Base-by-base conservation (phyloP, 352 stramenopile genomes). In the Pythium volutum region DNA sequence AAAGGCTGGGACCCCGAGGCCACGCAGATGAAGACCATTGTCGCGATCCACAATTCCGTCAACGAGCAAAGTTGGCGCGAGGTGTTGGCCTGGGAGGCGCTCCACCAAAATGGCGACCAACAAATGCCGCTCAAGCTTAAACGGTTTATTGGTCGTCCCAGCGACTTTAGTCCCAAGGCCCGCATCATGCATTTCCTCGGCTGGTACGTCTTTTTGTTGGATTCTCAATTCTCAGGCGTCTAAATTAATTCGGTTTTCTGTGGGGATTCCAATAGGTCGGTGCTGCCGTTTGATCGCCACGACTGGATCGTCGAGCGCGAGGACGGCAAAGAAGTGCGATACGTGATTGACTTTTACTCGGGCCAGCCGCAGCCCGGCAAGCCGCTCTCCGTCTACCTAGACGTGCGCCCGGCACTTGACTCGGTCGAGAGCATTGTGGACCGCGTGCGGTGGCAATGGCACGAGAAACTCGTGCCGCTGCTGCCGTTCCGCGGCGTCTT, bases 291-390 rank as follows among this genome's bases (percentile, higher is more conserved):
- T 70, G 97, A 99, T 76, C 86, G 97, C 33, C 97, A 99, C 76
- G 97, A 99, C 81, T 99, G 97, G 97, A 90, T 98, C 27, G 87
- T 99, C 16, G 83, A 98, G 49, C 81, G 95, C 53, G 66, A 76
- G 25, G 80, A 87, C 45, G 90, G 90, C 51, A 87, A 89, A 50
- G 85, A 97, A 67, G 88, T 98, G 51, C 89, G 97, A 31, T 99
- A 99, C 73, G 88, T 99, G 39, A 99, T 99, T 79, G 97, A 99
- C 77, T 99, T 99, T 72, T 99, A 99, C 75, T 91, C 97, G 29
- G 95, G 97, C 53, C 93, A 98, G 79, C 80, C 57, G 6, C 68
- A 74, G 64, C 80, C 83, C 12, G 77, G 84, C 9, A 81, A 77
- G 26, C 83, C 81, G 33, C 83, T 98, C 26, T 97, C 84, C 18